Evolutionary conservation across 805 yeast species (phyloP), one percentile per base, ranked within the genome.

Genomic region (Yamadazyma phyllophila): DNA sequence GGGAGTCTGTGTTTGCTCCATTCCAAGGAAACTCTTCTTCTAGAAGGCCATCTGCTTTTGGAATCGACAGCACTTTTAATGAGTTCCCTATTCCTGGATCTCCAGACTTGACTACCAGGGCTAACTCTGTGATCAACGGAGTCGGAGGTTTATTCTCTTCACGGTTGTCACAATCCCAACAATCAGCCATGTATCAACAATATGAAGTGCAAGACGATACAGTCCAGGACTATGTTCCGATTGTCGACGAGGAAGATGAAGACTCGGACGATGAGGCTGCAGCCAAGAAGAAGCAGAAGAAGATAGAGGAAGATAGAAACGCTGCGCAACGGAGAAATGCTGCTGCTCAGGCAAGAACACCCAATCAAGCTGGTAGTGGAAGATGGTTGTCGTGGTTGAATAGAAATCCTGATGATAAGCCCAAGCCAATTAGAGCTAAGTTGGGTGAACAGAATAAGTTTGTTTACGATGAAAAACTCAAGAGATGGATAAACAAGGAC

Each of bases 401-500:
- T 27, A 37, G 46, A 36, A 17, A 14, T 10, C 75, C 74, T 37
- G 77, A 79, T 26, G 83, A 79, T 39, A 87, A 80, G 43, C 88
- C 88, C 33, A 88, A 87, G 58, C 86, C 90, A 0, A 76, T 83
- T 50, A 79, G 81, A 51, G 98, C 97, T 31, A 89, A 94, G 54
- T 67, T 94, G 43, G 99, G 98, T 10, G 88, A 85, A 46, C 77
- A 81, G 48, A 85, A 75, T 59, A 71, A 78, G 13, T 85, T 94
- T 60, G 77, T 80, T 57, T 94, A 81, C 62, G 96, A 91, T 66
- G 92, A 88, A 56, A 81, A 85, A 48, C 76, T 85, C 59, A 83
- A 85, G 61, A 78, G 96, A 57, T 94, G 97, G 97, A 80, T 94
- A 43, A 83, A 88, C 59, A 80, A 78, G 45, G 78, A 81, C 50